Evolutionary conservation across 2,329 filamentous ascomycete genomes (phyloP).

Genomic region (Biscogniauxia sp.): DNA sequence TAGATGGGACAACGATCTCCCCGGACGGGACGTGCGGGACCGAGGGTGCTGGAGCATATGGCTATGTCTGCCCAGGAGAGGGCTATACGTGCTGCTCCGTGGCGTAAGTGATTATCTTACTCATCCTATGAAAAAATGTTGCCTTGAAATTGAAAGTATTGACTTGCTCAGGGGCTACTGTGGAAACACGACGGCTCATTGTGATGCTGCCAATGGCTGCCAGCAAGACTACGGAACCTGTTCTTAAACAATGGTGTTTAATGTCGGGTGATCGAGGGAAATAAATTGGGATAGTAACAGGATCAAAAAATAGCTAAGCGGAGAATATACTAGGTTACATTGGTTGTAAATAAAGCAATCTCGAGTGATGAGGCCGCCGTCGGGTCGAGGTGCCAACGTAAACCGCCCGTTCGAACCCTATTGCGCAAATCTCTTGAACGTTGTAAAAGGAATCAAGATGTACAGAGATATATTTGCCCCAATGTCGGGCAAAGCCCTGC

Average conservation of each 20-base stretch:
- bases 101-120: slow-evolving; percentile 23
- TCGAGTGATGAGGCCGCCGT: too few species aligned
- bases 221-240: slow-evolving; percentile 30
- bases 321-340: not conserved
- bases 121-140: not conserved
- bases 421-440: not conserved
- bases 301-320: too few species aligned
- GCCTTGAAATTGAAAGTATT: not conserved
- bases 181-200: slow-evolving; percentile 30
- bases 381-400: not conserved
- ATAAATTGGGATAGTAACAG: not conserved
- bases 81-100: slow-evolving; percentile 28
- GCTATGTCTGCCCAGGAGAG: slow-evolving; percentile 28
- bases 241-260: not conserved
- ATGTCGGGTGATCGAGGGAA: not conserved
- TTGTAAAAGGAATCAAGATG: not conserved
- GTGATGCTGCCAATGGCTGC: slow-evolving; percentile 25
- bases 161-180: slow-evolving; percentile 28
- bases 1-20: slow-evolving; percentile 26
- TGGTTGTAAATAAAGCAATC: too few species aligned
- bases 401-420: not conserved
- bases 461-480: too few species aligned
- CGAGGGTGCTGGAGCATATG: slow-evolving; percentile 25
- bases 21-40: slow-evolving; percentile 33
- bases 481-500: too few species aligned